Evolutionary conservation across 768 basidiomycete genomes (phyloP).

Genomic region (Russula emetica): DNA sequence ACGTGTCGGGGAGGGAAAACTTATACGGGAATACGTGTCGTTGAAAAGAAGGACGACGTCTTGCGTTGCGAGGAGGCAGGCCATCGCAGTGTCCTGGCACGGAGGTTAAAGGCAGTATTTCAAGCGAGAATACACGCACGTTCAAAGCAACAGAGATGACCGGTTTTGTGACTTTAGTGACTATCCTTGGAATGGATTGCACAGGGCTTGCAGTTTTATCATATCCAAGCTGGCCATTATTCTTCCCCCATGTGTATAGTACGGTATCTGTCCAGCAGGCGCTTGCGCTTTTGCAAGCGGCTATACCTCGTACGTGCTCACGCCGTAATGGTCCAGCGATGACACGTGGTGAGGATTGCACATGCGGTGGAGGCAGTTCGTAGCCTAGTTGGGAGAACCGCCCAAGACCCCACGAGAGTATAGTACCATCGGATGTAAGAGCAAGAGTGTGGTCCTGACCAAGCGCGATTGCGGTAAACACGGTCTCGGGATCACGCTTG

Average conservation of each 20-base stretch:
- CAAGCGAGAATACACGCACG: slow-evolving; percentile 40
- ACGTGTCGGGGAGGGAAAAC: slow-evolving; percentile 66
- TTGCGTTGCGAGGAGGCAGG: slow-evolving; percentile 68
- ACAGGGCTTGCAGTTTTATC: slow-evolving; percentile 68
- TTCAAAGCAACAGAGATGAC: slow-evolving; percentile 72
- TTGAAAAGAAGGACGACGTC: slow-evolving; percentile 85
- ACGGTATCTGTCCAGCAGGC: slow-evolving; percentile 77
- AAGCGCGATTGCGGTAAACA: slow-evolving; percentile 65
- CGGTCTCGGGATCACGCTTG: slow-evolving; percentile 44
- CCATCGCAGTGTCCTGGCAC: slow-evolving; percentile 72
- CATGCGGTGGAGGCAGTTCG: slow-evolving; percentile 53
- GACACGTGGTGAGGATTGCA: slow-evolving; percentile 73
- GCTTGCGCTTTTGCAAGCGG: slow-evolving; percentile 82
- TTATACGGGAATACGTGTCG: slow-evolving; percentile 68
- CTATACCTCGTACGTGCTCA: slow-evolving; percentile 73
- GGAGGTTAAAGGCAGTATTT: not conserved
- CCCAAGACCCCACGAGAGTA: slow-evolving; percentile 88
- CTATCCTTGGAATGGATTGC: slow-evolving; percentile 74
- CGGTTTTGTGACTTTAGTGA: slow-evolving; percentile 67
- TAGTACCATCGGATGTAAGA: slow-evolving; percentile 73
- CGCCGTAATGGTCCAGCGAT: slow-evolving; percentile 68
- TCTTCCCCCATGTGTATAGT: slow-evolving; percentile 90
- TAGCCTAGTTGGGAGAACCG: slow-evolving; percentile 90
- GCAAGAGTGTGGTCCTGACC: slow-evolving; percentile 95
- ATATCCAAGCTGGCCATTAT: slow-evolving; percentile 89